Base-by-base conservation (phyloP, 495 filamentous ascomycete species). In the Penicillium atrosanguineum region DNA sequence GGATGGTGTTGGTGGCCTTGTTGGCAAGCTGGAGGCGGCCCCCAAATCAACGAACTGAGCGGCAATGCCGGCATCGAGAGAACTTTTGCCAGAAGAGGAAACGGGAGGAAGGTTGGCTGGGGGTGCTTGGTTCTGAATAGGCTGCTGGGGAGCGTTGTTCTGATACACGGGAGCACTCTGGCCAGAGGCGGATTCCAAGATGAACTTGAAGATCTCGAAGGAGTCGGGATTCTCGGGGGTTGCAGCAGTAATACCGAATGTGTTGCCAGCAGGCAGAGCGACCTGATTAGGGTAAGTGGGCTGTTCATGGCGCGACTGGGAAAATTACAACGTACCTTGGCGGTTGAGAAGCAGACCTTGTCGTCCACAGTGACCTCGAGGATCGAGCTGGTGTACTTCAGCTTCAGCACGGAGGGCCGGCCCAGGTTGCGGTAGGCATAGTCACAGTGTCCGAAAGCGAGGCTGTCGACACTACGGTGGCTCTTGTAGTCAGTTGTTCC, bases 391-490 rank as follows among this genome's bases (percentile, higher is more conserved):
- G 81, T 75, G 53, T 90, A 86, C 60, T 79, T 83, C 61, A 98
- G 60, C 64, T 87, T 84, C 50, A 98, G 69, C 49, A 87, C 79
- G 38, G 87, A 88, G 28, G 90, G 85, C 11, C 89, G 83, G 15
- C 94, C 94, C 19, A 94, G 76, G 72, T 98, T 98, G 47, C 94
- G 88, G 76, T 97, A 98, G 29, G 83, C 61, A 62, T 92, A 95
- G 57, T 87, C 82, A 74, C 94, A 98, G 71, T 96, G 89, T 21
- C 91, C 94, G 65, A 98, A 98, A 29, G 95, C 89, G 41, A 97
- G 78, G 56, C 78, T 85, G 69, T 96, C 91, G 4, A 95, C 84
- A 60, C 80, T 86, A 53, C 83, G 80, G 64, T 93, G 88, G 44
- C 78, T 78, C 62, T 84, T 88, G 79, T 88, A 96, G 65, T 94